These are phyloP conservation scores for Caulochytrium protostelioides DNA, from an alignment of 371 early-diverging fungal species.

Conservation along the genomic window DNA sequence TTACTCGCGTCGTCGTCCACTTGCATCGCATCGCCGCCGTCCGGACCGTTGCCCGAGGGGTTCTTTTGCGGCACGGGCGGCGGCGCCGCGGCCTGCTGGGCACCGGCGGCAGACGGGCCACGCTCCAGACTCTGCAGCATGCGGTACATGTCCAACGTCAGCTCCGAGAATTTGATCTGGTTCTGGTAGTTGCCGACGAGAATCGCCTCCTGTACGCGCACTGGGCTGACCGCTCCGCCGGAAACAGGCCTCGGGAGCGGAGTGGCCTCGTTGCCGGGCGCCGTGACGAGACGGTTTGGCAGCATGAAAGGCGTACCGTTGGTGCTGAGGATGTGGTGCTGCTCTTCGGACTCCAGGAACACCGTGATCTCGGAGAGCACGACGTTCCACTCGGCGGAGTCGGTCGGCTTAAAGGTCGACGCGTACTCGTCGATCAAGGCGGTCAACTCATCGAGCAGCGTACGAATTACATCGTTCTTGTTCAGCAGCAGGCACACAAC, in stretches of 20 bases:
- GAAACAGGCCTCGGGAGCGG: constrained; percentile 10
- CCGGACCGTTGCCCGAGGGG: constrained; percentile 1
- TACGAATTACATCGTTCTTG: constrained; percentile 46
- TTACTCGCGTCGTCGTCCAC: constrained; percentile 7
- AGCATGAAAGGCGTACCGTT: not conserved
- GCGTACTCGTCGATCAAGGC: constrained; percentile 68
- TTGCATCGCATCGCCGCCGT: constrained; percentile 5
- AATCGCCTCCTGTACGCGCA: constrained; percentile 73
- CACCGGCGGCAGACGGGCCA: constrained; percentile 33
- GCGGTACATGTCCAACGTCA: constrained; percentile 87
- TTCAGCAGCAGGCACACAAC: constrained; percentile 80
- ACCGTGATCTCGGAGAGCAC: constrained; percentile 71
- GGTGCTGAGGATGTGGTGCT: not conserved
- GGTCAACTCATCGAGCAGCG: constrained; percentile 57
- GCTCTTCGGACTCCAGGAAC: too few species aligned
- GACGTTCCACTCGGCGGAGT: constrained; percentile 77
- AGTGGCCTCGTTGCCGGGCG: not conserved
- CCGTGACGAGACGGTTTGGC: not conserved
- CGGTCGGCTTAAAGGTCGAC: constrained; percentile 57
- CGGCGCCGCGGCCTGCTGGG: too few species aligned
- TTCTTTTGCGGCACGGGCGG: constrained; percentile 1
- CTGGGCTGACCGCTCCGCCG: too few species aligned
- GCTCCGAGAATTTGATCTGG: constrained; percentile 85
- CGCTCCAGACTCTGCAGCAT: constrained; percentile 72
- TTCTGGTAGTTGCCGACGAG: constrained; percentile 74